A percentile compares a stretch with the other conserved stretches of the same genome.
Conservation (phyloP, 176 grass and related monocot species). For the Pharus latifolius region DNA sequence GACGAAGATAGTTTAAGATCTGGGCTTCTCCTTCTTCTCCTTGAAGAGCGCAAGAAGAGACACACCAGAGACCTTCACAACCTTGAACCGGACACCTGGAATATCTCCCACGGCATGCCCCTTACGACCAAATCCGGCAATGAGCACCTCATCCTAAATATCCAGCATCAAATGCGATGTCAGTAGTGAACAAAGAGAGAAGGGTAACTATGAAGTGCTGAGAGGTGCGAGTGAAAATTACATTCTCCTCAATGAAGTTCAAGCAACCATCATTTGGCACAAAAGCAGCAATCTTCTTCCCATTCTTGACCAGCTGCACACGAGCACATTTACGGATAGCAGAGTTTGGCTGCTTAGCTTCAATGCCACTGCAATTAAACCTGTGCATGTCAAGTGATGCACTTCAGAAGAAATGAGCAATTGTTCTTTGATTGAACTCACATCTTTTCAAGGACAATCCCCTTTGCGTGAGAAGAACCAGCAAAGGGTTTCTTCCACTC, state of each 20-base stretch:
- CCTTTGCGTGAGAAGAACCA: conserved; percentile 72
- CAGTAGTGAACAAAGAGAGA: background rate
- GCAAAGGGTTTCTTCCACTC: conserved; percentile 88
- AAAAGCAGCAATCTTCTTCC: conserved; percentile 76
- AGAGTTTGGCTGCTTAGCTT: conserved; percentile 80
- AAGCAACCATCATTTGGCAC: conserved; percentile 82
- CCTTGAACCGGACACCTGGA: conserved; percentile 59
- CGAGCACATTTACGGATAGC: conserved; percentile 70
- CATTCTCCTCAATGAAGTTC: conserved; percentile 73
- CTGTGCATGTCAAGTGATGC: background rate
- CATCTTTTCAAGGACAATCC: conserved; percentile 79
- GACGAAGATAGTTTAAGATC: conserved; percentile 26
- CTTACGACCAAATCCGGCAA: conserved; percentile 70
- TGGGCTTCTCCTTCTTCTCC: conserved; percentile 85
- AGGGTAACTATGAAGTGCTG: no score
- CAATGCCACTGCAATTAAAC: conserved; percentile 39
- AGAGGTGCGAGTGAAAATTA: background rate
- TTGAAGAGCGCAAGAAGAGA: conserved; percentile 75
- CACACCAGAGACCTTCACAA: conserved; percentile 66
- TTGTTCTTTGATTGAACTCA: background rate
- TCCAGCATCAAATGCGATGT: background rate
- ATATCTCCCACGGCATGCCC: conserved; percentile 70
- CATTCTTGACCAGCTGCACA: conserved; percentile 70
- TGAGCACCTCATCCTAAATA: conserved; percentile 66
- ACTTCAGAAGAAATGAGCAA: background rate